phyloP scores from a whole-genome alignment of 768 basidiomycete genomes.

The Mycena galopus region DNA sequence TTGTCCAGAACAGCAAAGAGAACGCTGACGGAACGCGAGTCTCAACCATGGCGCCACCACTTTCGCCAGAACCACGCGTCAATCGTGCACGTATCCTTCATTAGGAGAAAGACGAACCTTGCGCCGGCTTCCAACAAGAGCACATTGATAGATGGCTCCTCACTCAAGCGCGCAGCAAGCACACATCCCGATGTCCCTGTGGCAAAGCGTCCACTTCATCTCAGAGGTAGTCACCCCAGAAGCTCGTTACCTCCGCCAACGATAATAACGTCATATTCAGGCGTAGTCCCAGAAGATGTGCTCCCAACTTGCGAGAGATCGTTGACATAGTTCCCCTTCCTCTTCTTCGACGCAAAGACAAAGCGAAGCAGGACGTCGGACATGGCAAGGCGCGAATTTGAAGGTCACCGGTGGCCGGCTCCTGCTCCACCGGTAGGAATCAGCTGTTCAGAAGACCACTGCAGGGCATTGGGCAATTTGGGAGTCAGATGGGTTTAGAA shows the following conservation, averaged over 20 bases:
- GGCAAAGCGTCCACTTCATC: too few species aligned
- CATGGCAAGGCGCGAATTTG: background rate
- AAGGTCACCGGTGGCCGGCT: background rate
- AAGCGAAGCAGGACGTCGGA: constrained; percentile 21
- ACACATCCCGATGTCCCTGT: constrained; percentile 74
- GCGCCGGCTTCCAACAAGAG: constrained; percentile 71
- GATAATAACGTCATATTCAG: constrained; percentile 64
- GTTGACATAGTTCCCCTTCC: constrained; percentile 20
- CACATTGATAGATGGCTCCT: constrained; percentile 67
- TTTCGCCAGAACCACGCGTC: constrained; percentile 35
- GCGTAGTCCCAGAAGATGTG: background rate
- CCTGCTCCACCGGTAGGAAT: too few species aligned
- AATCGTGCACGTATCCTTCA: background rate
- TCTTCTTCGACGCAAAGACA: background rate
- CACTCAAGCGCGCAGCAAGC: constrained; percentile 69
- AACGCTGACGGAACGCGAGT: constrained; percentile 62
- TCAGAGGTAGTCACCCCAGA: background rate
- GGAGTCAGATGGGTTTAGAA: too few species aligned
- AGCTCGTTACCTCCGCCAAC: constrained; percentile 64
- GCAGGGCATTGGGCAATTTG: too few species aligned
- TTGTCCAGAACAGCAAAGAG: constrained; percentile 56
- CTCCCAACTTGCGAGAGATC: constrained; percentile 34
- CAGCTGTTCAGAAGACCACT: too few species aligned
- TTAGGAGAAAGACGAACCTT: constrained; percentile 58
- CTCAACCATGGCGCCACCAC: constrained; percentile 56